phyloP scores from a whole-genome alignment of 1,284 basidiomycete species.

The Testicularia cyperi region DNA sequence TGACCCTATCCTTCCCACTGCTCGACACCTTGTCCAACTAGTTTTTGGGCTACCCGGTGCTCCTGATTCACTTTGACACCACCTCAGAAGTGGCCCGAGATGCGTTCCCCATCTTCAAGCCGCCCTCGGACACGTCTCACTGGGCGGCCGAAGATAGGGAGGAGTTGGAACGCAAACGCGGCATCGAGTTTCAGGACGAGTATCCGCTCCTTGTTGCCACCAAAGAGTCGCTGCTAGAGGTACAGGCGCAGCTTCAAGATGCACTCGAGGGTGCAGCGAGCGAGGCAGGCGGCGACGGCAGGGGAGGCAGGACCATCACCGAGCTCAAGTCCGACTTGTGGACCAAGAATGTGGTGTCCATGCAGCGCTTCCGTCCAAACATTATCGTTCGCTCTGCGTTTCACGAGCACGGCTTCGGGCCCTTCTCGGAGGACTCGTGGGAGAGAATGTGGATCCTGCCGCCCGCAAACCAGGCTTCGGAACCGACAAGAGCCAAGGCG shows the following conservation, averaged over 20 bases:
- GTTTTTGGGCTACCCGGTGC: conserved; percentile 42
- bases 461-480: not conserved
- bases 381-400: conserved; percentile 17
- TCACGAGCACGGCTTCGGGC: not conserved
- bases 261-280: conserved; percentile 1
- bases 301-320: conserved; percentile 12
- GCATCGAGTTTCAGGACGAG: conserved; percentile 48
- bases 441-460: conserved; percentile 35
- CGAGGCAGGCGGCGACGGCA: conserved; percentile 1
- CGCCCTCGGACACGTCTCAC: conserved; percentile 6
- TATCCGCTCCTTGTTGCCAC: conserved; percentile 47
- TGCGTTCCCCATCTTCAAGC: conserved; percentile 47
- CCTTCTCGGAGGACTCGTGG: conserved; percentile 44
- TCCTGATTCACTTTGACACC: conserved; percentile 43
- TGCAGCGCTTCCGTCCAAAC: conserved; percentile 44
- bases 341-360: conserved; percentile 8
- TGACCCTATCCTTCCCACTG: not conserved
- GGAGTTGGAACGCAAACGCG: conserved; percentile 21
- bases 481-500: not conserved
- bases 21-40: not conserved
- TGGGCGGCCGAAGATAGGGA: conserved; percentile 1
- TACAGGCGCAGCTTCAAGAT: conserved; percentile 21
- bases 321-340: conserved; percentile 7
- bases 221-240: conserved; percentile 17
- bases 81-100: conserved; percentile 8